These are phyloP conservation scores for Phytophthora macrochlamydospora DNA, from an alignment of 352 stramenopile species.

Conservation along the genomic window DNA sequence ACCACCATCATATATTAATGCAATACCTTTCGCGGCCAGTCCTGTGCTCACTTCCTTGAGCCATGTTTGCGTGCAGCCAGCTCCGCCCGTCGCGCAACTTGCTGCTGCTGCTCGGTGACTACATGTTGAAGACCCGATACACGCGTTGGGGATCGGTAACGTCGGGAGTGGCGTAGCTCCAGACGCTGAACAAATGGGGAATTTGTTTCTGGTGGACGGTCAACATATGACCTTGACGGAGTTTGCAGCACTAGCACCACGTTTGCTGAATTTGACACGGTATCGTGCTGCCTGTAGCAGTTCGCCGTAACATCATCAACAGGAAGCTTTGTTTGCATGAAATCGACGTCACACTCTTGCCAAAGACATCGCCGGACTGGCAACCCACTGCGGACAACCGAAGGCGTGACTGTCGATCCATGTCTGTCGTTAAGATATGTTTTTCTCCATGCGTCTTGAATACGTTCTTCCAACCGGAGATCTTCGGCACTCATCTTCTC, in stretches of 20 bases:
- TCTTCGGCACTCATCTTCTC: neutral
- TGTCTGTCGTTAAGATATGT: constrained; percentile 1
- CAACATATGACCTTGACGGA: neutral
- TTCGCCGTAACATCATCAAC: neutral
- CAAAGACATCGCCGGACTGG: neutral
- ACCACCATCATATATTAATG: neutral
- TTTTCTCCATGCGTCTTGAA: constrained; percentile 2
- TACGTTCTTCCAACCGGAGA: neutral
- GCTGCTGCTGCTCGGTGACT: neutral
- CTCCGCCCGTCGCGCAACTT: neutral
- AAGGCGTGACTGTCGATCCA: neutral
- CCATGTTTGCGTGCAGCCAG: neutral
- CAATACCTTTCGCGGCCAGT: neutral
- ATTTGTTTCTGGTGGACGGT: neutral
- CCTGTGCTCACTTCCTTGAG: neutral
- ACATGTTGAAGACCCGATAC: neutral
- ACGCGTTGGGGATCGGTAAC: neutral
- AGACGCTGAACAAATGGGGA: neutral
- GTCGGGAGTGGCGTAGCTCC: neutral
- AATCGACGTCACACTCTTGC: neutral
- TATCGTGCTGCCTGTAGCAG: neutral
- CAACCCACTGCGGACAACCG: neutral
- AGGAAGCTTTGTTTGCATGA: neutral
- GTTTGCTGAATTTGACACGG: neutral
- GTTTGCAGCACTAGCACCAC: neutral